Evolutionary conservation across 495 filamentous ascomycete genomes (phyloP).

Genomic region (Hamigera avellanea): DNA sequence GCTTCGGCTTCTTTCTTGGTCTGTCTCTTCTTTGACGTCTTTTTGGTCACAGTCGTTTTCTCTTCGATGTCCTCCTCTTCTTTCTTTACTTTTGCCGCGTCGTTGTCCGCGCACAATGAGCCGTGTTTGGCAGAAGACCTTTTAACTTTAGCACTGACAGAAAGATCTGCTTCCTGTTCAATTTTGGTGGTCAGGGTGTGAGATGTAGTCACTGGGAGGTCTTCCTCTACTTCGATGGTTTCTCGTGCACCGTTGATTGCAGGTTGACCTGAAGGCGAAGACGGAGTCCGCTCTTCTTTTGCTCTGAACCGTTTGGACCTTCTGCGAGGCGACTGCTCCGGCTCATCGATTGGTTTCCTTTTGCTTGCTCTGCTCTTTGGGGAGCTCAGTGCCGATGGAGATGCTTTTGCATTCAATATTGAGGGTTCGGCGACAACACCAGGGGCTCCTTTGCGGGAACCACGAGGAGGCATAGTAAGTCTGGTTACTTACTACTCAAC

Average conservation of each 20-base stretch:
- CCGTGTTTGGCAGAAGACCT: conserved; percentile 2
- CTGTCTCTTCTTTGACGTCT: conserved; percentile 11
- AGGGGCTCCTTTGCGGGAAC: conserved; percentile 8
- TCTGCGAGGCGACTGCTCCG: conserved; percentile 19
- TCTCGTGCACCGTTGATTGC: too few relatives aligned
- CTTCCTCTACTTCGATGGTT: conserved; percentile 4
- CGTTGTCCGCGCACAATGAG: conserved; percentile 12
- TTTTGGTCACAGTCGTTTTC: conserved; percentile 9
- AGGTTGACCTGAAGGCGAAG: conserved; percentile 8
- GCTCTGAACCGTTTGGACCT: conserved; percentile 29
- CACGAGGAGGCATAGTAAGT: conserved; percentile 12
- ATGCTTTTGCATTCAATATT: not conserved
- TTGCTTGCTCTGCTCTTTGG: conserved; percentile 1
- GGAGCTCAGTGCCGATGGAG: not conserved
- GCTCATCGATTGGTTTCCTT: conserved; percentile 17
- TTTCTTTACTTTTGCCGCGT: conserved; percentile 1
- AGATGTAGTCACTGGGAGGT: not conserved
- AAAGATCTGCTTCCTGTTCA: not conserved
- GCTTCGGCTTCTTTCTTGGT: conserved; percentile 22
- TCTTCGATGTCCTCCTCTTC: conserved; percentile 7
- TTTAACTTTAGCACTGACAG: not conserved
- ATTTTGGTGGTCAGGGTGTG: not conserved
- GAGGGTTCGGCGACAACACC: conserved; percentile 2
- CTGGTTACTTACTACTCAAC: not conserved
- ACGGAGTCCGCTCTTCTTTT: conserved; percentile 9